A percentile compares a stretch with the other conserved stretches of the same genome.
These are phyloP conservation scores for Senecio squalidus DNA, from an alignment of 140 eudicot species.

Conservation along the genomic window DNA sequence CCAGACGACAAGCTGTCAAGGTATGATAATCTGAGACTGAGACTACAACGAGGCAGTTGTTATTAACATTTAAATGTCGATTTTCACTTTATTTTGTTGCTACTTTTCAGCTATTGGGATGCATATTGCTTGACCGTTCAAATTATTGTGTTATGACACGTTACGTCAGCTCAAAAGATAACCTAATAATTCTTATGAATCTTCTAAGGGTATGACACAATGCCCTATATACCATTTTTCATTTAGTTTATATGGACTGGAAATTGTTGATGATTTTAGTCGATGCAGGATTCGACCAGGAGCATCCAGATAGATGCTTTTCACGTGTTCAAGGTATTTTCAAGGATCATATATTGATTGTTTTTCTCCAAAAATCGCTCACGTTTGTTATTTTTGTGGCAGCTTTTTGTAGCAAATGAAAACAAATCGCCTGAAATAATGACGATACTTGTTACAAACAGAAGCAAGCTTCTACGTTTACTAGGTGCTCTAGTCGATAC, in stretches of 20 bases:
- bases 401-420: slow-evolving; percentile 93
- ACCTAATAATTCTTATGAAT: slow-evolving; percentile 94
- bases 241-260: not conserved
- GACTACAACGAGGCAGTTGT: not conserved
- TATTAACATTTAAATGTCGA: not conserved
- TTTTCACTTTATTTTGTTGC: not conserved
- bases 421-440: slow-evolving; percentile 82
- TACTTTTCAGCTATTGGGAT: slow-evolving; percentile 47
- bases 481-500: slow-evolving; percentile 55
- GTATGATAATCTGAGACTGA: slow-evolving; percentile 31
- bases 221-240: not conserved
- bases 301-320: slow-evolving; percentile 95
- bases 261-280: not conserved
- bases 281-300: slow-evolving; percentile 85
- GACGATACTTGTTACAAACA: slow-evolving; percentile 70
- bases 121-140: slow-evolving; percentile 84
- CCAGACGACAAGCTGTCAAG: slow-evolving; percentile 75
- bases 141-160: slow-evolving; percentile 84
- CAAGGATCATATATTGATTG: not conserved
- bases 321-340: slow-evolving; percentile 83
- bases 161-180: slow-evolving; percentile 86
- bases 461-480: slow-evolving; percentile 94
- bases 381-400: slow-evolving; percentile 13
- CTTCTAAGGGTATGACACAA: slow-evolving; percentile 67
- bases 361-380: not conserved